Conservation (phyloP, 2,329 filamentous ascomycete species). For the Colletotrichum echinochloae region DNA sequence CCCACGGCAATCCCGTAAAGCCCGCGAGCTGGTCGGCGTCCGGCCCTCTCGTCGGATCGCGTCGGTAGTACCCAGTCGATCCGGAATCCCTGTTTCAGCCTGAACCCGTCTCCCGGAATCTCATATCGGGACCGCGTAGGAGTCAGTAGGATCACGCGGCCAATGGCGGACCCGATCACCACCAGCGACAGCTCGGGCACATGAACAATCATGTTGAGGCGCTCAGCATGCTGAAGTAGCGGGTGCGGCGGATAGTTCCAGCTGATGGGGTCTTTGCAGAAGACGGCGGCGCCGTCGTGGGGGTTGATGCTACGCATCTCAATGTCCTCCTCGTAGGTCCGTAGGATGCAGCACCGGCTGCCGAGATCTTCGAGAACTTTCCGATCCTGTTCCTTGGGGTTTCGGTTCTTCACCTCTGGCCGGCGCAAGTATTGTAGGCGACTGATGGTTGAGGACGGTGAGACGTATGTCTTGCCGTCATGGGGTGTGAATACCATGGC, state of each 20-base stretch:
- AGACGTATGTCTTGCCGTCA: conserved; percentile 43
- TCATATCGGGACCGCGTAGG: conserved; percentile 48
- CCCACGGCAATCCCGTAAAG: conserved; percentile 77
- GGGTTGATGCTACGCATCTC: conserved; percentile 55
- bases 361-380: conserved; percentile 31
- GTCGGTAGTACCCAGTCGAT: conserved; percentile 66
- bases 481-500: conserved; percentile 55
- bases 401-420: conserved; percentile 14
- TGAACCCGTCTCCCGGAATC: conserved; percentile 7
- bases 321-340: conserved; percentile 62
- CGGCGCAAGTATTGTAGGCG: conserved; percentile 32
- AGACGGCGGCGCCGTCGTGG: conserved; percentile 45
- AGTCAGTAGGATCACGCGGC: conserved; percentile 74
- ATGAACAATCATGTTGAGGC: conserved; percentile 70
- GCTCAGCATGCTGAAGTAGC: conserved; percentile 44
- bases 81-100: conserved; percentile 59
- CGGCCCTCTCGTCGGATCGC: conserved; percentile 57
- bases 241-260: conserved; percentile 44
- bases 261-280: conserved; percentile 47
- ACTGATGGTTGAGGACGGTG: conserved; percentile 13
- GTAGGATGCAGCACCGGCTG: conserved; percentile 54
- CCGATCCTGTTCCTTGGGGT: conserved; percentile 22
- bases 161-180: conserved; percentile 74
- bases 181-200: conserved; percentile 79
- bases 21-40: conserved; percentile 59